Base-by-base conservation (phyloP, 805 yeast genomes). In the Candida wancherniae region DNA sequence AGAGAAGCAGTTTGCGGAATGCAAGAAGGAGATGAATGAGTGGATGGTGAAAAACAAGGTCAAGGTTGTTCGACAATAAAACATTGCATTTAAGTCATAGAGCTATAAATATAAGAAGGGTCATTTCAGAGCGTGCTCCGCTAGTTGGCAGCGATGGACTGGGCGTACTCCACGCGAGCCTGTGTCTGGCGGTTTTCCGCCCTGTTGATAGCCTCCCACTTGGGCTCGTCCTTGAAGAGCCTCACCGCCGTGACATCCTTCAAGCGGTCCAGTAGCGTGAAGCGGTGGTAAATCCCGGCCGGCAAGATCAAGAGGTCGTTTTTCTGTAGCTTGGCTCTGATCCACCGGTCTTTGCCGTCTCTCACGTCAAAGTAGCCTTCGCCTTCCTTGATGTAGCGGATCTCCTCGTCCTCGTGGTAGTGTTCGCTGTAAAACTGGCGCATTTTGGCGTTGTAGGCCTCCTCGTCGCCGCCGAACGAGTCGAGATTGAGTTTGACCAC, bases 361-460 rank as follows among this genome's bases (percentile, higher is more conserved):
- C 95, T 71, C 6, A 90, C 85, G 51, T 90, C 97, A 51, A 90
- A 90, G 58, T 72, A 90, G 0, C 98, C 97, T 34, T 77, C 82
- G 8, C 98, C 98, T 16, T 82, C 95, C 12, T 82, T 51, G 31
- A 87, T 76, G 59, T 87, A 90, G 44, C 98, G 68, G 53, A 90
- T 90, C 63, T 90, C 98, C 60, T 90, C 98, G 54, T 90, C 98
- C 54, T 90, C 97, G 54, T 90, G 98, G 32, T 86, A 67, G 57
- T 90, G 98, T 51, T 90, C 96, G 27, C 71, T 64, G 61, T 77
- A 84, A 57, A 88, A 87, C 24, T 61, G 70, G 40, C 72, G 66
- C 56, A 90, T 67, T 55, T 86, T 85, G 29, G 63, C 66, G 42
- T 75, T 67, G 48, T 83, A 74, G 0, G 73, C 79, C 3, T 51